Conservation (phyloP, 148 eudicot genomes). For the Cornus florida region DNA sequence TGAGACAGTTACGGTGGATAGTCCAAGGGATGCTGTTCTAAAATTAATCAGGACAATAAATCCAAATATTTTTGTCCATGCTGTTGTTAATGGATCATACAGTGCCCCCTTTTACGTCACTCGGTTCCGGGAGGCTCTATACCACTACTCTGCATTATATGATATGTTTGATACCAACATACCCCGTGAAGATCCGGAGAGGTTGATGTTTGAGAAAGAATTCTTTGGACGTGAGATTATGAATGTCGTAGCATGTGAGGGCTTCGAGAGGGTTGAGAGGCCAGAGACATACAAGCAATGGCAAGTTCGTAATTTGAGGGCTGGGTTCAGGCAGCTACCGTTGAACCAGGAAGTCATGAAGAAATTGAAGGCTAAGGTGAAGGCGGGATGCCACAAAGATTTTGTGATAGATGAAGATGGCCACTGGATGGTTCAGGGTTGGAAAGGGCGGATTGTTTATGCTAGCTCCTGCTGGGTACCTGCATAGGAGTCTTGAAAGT, state of each 20-base stretch:
- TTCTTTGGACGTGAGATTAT: slow-evolving; percentile 51
- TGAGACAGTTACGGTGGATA: slow-evolving; percentile 12
- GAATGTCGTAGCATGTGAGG: slow-evolving; percentile 64
- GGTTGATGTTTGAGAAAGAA: slow-evolving; percentile 51
- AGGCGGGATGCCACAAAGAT: slow-evolving; percentile 16
- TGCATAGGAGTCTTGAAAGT: slow-evolving; percentile 1
- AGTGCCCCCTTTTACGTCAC: slow-evolving; percentile 18
- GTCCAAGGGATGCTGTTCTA: slow-evolving; percentile 19
- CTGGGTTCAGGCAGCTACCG: slow-evolving; percentile 36
- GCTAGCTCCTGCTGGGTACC: slow-evolving; percentile 25
- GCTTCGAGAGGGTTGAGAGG: slow-evolving; percentile 55
- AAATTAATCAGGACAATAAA: slow-evolving; percentile 14
- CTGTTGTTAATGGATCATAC: slow-evolving; percentile 15
- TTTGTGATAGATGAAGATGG: slow-evolving; percentile 21
- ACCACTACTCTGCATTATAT: slow-evolving; percentile 21
- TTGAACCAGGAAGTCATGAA: slow-evolving; percentile 1
- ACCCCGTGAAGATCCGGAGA: slow-evolving; percentile 40
- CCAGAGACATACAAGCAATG: slow-evolving; percentile 60
- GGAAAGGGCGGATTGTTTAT: slow-evolving; percentile 19
- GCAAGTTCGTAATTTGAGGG: slow-evolving; percentile 42
- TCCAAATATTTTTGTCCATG: slow-evolving; percentile 19
- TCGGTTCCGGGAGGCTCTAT: slow-evolving; percentile 23
- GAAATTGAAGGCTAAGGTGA: slow-evolving; percentile 14
- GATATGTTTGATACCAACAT: slow-evolving; percentile 22
- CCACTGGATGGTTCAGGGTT: slow-evolving; percentile 25